These are phyloP conservation scores for Rhypophila decipiens DNA, from an alignment of 495 filamentous ascomycete species.

Conservation along the genomic window DNA sequence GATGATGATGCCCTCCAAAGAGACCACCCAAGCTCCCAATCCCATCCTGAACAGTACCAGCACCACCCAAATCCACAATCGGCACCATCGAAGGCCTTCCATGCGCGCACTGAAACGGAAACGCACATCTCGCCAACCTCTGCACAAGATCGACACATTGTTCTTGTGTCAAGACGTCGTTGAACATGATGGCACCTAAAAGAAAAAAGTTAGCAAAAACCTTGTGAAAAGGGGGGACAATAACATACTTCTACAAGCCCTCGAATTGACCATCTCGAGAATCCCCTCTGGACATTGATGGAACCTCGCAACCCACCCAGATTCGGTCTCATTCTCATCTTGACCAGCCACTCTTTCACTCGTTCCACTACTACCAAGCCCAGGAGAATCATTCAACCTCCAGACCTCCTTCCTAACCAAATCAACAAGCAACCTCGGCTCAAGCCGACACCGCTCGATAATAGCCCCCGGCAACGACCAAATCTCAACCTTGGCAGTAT, in stretches of 20 bases:
- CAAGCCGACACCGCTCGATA: constrained; percentile 64
- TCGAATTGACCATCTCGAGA: constrained; percentile 82
- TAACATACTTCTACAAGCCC: constrained; percentile 67
- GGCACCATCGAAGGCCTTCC: constrained; percentile 75
- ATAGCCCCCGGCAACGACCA: constrained; percentile 62
- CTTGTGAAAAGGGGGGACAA: neutral
- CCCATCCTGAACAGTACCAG: neutral
- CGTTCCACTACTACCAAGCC: neutral
- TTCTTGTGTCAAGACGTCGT: constrained; percentile 59
- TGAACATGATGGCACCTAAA: constrained; percentile 87
- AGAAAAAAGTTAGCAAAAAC: neutral
- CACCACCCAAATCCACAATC: constrained; percentile 49
- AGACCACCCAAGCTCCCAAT: too few species aligned
- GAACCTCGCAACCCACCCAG: constrained; percentile 53
- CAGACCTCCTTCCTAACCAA: constrained; percentile 72
- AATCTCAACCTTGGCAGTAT: constrained; percentile 37
- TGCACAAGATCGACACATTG: constrained; percentile 62
- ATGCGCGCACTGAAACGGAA: constrained; percentile 93
- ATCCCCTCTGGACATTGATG: constrained; percentile 67
- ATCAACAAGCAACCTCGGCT: constrained; percentile 61
- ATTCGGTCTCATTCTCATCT: constrained; percentile 2
- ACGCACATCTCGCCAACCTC: constrained; percentile 59
- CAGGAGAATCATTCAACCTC: constrained; percentile 35
- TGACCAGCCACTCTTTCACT: neutral
- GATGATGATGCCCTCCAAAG: too few species aligned